phyloP scores from a whole-genome alignment of 1,284 basidiomycete species.

The Cryptococcus amylolentus region DNA sequence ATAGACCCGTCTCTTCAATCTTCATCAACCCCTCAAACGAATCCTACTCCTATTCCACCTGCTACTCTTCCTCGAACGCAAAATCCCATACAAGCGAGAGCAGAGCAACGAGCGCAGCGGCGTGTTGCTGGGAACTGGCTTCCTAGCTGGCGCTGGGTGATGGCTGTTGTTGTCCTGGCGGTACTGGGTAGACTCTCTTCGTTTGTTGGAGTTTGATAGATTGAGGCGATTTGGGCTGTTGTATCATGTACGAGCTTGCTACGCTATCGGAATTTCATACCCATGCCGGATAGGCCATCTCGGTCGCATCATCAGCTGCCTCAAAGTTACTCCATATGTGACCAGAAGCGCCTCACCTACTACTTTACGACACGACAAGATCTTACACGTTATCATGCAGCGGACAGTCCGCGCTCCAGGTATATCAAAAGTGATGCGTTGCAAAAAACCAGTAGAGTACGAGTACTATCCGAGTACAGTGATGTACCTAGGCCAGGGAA shows the following conservation, averaged over 20 bases:
- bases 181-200: constrained; percentile 39
- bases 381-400: too few relatives aligned
- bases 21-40: background rate
- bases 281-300: too few relatives aligned
- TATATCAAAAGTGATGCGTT: too few relatives aligned
- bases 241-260: background rate
- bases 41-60: background rate
- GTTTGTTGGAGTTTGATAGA: constrained; percentile 18
- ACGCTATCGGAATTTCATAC: too few relatives aligned
- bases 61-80: background rate
- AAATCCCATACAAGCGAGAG: constrained; percentile 1
- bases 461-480: too few relatives aligned
- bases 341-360: too few relatives aligned
- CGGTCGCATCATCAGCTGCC: too few relatives aligned
- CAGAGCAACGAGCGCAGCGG: constrained; percentile 3
- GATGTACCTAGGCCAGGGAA: too few relatives aligned
- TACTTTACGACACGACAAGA: too few relatives aligned
- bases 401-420: too few relatives aligned
- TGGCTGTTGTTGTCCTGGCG: constrained; percentile 39
- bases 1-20: background rate
- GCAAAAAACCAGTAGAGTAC: too few relatives aligned
- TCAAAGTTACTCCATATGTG: too few relatives aligned
- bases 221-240: background rate
- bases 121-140: constrained; percentile 22
- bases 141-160: constrained; percentile 41